Evolutionary conservation across 371 early-diverging fungal species (phyloP).

Genomic region (Rhizopus sp.): DNA sequence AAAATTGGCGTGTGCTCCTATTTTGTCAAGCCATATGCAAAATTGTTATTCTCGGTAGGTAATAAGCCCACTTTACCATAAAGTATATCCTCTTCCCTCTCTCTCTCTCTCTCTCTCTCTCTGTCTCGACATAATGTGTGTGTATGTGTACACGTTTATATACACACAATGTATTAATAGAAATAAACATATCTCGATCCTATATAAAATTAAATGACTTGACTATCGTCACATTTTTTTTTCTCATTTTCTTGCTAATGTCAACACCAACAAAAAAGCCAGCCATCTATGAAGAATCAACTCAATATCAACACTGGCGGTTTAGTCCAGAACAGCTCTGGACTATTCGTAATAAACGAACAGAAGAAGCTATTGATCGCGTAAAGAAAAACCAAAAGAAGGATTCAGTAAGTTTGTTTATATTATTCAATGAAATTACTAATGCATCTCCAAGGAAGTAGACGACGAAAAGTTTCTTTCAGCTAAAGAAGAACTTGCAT

Average conservation of each 20-base stretch:
- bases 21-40: too few relatives aligned
- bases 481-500: slow-evolving; percentile 51
- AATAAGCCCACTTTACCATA: too few relatives aligned
- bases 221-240: background rate
- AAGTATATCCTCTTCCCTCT: too few relatives aligned
- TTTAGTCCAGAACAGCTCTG: slow-evolving; percentile 61
- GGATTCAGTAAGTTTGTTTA: slow-evolving; percentile 41
- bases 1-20: too few relatives aligned
- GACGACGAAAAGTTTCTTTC: slow-evolving; percentile 45
- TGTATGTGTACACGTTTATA: too few relatives aligned
- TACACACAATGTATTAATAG: background rate
- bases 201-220: background rate
- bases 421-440: too few relatives aligned
- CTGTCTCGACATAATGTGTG: too few relatives aligned
- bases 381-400: slow-evolving; percentile 55
- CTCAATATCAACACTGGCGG: slow-evolving; percentile 79
- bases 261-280: slow-evolving; percentile 19
- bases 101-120: too few relatives aligned
- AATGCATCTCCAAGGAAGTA: too few relatives aligned
- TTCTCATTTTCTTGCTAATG: slow-evolving; percentile 1
- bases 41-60: too few relatives aligned
- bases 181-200: background rate
- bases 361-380: slow-evolving; percentile 58
- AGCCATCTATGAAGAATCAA: slow-evolving; percentile 47
- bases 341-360: slow-evolving; percentile 61